phyloP scores from a whole-genome alignment of 2,329 filamentous ascomycete species.

The Rosellinia necatrix region DNA sequence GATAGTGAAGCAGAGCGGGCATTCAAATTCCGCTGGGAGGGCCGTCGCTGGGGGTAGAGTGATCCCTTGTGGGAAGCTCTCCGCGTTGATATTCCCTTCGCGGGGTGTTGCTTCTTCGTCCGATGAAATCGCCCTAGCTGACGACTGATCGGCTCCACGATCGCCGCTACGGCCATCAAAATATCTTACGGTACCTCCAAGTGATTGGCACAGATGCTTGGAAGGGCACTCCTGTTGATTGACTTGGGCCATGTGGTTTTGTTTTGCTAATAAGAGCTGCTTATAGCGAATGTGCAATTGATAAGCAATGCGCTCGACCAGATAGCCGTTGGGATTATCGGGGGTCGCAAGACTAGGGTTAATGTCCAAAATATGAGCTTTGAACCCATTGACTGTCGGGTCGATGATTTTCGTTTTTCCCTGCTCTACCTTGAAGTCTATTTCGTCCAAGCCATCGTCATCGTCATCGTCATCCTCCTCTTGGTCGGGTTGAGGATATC shows the following conservation, averaged over 20 bases:
- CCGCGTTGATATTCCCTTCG: constrained; percentile 71
- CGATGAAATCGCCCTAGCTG: constrained; percentile 58
- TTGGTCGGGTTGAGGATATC: constrained; percentile 50
- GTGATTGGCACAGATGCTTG: constrained; percentile 64
- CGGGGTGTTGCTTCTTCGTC: constrained; percentile 70
- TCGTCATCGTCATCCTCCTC: constrained; percentile 67
- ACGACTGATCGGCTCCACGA: constrained; percentile 61
- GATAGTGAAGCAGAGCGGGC: constrained; percentile 80
- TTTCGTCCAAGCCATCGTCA: constrained; percentile 59
- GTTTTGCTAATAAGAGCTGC: constrained; percentile 69
- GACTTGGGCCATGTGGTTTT: constrained; percentile 70
- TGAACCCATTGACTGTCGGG: constrained; percentile 77
- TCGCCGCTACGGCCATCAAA: constrained; percentile 64
- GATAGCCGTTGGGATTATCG: constrained; percentile 54
- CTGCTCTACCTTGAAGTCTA: constrained; percentile 65
- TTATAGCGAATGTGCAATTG: constrained; percentile 84
- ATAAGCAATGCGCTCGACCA: constrained; percentile 80
- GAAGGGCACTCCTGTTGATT: constrained; percentile 61
- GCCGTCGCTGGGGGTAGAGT: constrained; percentile 77
- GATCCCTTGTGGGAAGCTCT: constrained; percentile 80
- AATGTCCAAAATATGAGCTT: constrained; percentile 70
- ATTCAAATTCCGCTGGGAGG: constrained; percentile 88
- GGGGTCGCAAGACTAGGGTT: constrained; percentile 69
- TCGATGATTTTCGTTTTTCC: constrained; percentile 68
- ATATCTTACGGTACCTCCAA: constrained; percentile 68